phyloP scores from a whole-genome alignment of 2,329 filamentous ascomycete species.

The Thielaviopsis populi region DNA sequence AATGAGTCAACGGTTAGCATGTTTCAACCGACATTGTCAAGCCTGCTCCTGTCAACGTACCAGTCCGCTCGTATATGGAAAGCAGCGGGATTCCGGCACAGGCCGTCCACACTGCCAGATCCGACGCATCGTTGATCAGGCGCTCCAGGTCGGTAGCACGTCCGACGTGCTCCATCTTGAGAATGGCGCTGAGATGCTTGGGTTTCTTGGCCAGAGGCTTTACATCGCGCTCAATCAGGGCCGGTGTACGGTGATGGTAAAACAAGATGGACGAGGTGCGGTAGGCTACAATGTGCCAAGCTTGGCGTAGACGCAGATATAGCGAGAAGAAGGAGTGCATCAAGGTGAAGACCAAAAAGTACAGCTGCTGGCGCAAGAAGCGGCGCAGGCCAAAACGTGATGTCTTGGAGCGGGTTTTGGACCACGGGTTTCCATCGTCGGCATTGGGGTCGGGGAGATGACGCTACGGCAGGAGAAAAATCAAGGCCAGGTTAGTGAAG shows the following conservation, averaged over 20 bases:
- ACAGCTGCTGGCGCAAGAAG: constrained; percentile 46
- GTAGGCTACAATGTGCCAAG: constrained; percentile 64
- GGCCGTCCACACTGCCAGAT: constrained; percentile 85
- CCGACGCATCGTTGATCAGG: constrained; percentile 77
- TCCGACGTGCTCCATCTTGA: constrained; percentile 57
- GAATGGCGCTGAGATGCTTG: constrained; percentile 72
- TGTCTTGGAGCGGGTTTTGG: constrained; percentile 21
- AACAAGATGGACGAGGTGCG: constrained; percentile 69
- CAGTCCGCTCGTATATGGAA: constrained; percentile 83
- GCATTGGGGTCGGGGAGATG: constrained; percentile 20
- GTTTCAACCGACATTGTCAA: neutral
- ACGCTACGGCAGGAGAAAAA: constrained; percentile 6
- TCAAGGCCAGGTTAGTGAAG: constrained; percentile 13
- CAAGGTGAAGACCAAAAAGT: constrained; percentile 51
- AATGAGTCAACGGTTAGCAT: neutral
- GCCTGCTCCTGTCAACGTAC: constrained; percentile 32
- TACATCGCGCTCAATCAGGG: constrained; percentile 81
- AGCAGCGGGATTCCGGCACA: constrained; percentile 76
- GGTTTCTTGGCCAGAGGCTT: constrained; percentile 58
- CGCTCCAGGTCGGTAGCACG: constrained; percentile 60
- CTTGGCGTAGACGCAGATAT: constrained; percentile 67
- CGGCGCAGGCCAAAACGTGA: constrained; percentile 42
- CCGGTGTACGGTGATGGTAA: constrained; percentile 90
- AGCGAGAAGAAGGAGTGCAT: constrained; percentile 75
- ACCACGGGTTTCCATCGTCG: constrained; percentile 25